Conservation (phyloP, 208 protist species). For the Trypanosoma mega region DNA sequence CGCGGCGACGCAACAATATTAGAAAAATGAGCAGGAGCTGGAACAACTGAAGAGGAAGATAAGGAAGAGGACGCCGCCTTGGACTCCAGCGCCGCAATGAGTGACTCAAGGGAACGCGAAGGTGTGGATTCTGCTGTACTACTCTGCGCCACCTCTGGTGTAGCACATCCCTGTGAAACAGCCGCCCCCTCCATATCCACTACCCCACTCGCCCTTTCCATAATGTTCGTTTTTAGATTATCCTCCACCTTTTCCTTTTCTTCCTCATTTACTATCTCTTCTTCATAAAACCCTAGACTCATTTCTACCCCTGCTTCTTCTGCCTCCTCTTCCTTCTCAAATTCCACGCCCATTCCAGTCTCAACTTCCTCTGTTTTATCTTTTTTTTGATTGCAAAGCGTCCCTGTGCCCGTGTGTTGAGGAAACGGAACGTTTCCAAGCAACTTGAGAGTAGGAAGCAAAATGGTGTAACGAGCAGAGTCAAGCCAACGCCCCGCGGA, state of each 20-base stretch:
- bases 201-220: constrained; percentile 16
- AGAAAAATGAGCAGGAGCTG: not conserved
- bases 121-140: constrained; percentile 2
- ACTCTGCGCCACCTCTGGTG: not conserved
- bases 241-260: too few species aligned
- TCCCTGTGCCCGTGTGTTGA: too few species aligned
- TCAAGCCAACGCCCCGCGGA: constrained; percentile 49
- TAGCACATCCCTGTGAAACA: constrained; percentile 6
- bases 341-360: too few species aligned
- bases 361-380: too few species aligned
- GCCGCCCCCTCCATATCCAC: too few species aligned
- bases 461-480: constrained; percentile 34
- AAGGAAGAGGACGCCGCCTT: not conserved
- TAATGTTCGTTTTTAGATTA: not conserved
- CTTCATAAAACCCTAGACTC: too few species aligned
- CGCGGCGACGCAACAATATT: not conserved
- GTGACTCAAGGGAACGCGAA: constrained; percentile 34
- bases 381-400: too few species aligned
- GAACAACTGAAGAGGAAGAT: not conserved
- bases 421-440: too few species aligned
- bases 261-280: too few species aligned
- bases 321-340: too few species aligned
- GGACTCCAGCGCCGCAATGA: constrained; percentile 31
- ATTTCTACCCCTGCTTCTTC: too few species aligned
- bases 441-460: too few species aligned